Base-by-base conservation (phyloP, 352 stramenopile species). In the Pythium phragmitis region DNA sequence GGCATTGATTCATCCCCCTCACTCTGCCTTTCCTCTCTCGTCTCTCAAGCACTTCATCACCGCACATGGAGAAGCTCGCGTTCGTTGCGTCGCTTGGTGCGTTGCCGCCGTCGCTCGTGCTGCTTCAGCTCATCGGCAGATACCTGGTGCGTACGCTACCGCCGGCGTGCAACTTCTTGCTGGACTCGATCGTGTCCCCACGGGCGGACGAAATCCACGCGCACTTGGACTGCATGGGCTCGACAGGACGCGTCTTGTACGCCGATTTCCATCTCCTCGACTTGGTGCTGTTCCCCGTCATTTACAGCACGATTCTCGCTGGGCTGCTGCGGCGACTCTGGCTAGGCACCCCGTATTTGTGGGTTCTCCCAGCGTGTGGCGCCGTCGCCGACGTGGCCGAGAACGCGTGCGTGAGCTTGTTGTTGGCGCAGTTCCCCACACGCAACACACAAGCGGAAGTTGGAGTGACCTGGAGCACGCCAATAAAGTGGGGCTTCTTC, bases 351-450 rank as follows among this genome's bases (percentile, higher is more conserved):
- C 28, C 43, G 8, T 36, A 21, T n/a, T 46, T 68, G 4, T 51
- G n/a, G 30, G 5, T 48, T 16, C 23, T 86, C 19, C 79, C 77
- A 6, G 21, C 72, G 2, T n/a, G 82, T 7, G 67, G 53, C 0
- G 71, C 66, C 16, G 19, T 67, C 4, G 70, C 63, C 6, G 77
- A 86, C 47, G 68, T 85, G 48, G 42, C 55, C 2, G 77, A 86
- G 69, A 88, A 88, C 58, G 19, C 70, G 2, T 72, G 63, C 42
- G 68, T 85, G 28, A 57, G 75, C 50, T 63, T 74, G 16, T 36
- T 88, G 64, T 47, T 88, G 52, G 28, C 50, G 9, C 12, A 67
- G 23, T 88, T 82, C 47, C 77, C 79, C 0, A 37, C 48, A n/a
- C 69, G 62, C 9, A 67, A 68, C 46, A 51, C 52, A n/a, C 37